Base-by-base conservation (phyloP, 2,329 filamentous ascomycete genomes). In the Sarocladium strictum region DNA sequence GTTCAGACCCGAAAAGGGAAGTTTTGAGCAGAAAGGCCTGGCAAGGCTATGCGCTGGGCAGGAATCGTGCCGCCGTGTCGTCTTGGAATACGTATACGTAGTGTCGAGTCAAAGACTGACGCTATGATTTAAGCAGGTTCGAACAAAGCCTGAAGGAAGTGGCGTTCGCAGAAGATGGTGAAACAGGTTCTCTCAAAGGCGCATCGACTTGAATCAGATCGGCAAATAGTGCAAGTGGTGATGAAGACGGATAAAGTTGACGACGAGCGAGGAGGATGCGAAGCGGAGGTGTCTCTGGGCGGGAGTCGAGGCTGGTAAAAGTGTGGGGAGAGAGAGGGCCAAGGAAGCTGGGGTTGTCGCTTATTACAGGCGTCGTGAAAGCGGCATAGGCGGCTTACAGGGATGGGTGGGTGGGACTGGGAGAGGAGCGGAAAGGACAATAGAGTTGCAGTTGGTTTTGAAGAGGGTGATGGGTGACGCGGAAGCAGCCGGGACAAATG, bases 301-400 rank as follows among this genome's bases (percentile, higher is more conserved):
- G 40, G 40, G 40, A 45, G 40, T 26, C 23, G 40, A 26, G 23
- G 17, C 40, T 38, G 35, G 35, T 38, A 51, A 51, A n/a, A 51
- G 47, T 51, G 47, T 51, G 47, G 47, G 47, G 47, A 33, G 47
- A 51, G 26, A 15, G 17, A 35, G 27, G 47, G 47, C 47, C 47
- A 51, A 51, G 47, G 27, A 51, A 51, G 47, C 47, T 51, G 47
- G 47, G 47, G 47, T 49, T 35, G 47, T 51, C 27, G 47, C 47
- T 51, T 51, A 51, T 51, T 51, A 29, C 43, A 47, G 43, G 23
- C 43, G 21, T 47, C 43, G 43, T 29, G 24, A 24, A 15, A 47
- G 19, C 47, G 47, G 47, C 27, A 51, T 33, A n/a, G 47, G 27
- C 47, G 47, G 47, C 10, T 33, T 10, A 21, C 27, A 33, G 19